These are phyloP conservation scores for Tolypocladium ophioglossoides DNA, from an alignment of 2,329 filamentous ascomycete species.

Conservation along the genomic window DNA sequence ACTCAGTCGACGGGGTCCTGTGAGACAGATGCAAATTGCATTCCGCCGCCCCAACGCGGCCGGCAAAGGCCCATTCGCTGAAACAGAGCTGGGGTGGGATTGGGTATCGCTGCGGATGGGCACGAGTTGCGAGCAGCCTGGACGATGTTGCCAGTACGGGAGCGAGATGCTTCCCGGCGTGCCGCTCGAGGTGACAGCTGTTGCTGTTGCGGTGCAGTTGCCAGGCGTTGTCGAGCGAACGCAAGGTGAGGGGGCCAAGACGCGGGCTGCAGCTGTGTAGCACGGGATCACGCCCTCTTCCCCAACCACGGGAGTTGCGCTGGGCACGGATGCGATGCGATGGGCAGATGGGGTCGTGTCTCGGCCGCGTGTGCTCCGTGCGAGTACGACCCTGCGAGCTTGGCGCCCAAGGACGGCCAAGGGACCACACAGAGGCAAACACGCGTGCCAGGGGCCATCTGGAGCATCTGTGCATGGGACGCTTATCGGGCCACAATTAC, in stretches of 20 bases:
- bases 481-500: constrained; percentile 1
- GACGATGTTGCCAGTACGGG: not conserved
- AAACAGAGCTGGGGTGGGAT: constrained; percentile 13
- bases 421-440: not conserved
- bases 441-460: not conserved
- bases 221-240: not conserved
- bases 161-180: not conserved
- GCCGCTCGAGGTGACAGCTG: not conserved
- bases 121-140: not conserved
- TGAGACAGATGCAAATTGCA: constrained; percentile 6
- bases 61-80: constrained; percentile 12
- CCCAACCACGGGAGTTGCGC: not conserved
- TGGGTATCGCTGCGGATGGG: constrained; percentile 10
- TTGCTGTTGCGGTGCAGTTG: not conserved
- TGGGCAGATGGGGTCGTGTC: not conserved
- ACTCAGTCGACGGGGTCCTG: not conserved
- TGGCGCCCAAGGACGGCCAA: not conserved
- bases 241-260: not conserved
- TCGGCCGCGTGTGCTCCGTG: not conserved
- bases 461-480: not conserved
- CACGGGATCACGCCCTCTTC: not conserved
- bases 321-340: not conserved
- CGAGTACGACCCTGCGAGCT: not conserved
- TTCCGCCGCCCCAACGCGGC: constrained; percentile 9
- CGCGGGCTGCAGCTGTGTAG: not conserved